These are phyloP conservation scores for Penicillium sp. DNA, from an alignment of 2,329 filamentous ascomycete species.

Conservation along the genomic window DNA sequence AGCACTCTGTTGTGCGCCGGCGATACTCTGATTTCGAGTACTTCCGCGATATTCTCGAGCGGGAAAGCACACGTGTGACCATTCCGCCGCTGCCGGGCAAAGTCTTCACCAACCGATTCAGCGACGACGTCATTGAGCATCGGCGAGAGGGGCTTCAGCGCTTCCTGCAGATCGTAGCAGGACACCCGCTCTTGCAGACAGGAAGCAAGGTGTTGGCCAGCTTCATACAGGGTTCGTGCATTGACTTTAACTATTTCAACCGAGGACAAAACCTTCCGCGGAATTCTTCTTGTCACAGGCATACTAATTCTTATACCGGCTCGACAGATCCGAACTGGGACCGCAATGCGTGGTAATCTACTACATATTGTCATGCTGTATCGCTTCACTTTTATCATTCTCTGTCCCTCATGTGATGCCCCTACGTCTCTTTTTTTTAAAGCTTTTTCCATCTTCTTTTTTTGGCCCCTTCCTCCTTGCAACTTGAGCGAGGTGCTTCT, in stretches of 20 bases:
- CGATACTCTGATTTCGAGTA: slow-evolving; percentile 98
- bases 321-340: slow-evolving; percentile 62
- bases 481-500: slow-evolving; percentile 10
- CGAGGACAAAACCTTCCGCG: too few species aligned
- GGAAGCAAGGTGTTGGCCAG: slow-evolving; percentile 93
- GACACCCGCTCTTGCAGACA: slow-evolving; percentile 92
- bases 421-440: background rate
- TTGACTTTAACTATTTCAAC: background rate
- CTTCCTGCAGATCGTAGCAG: slow-evolving; percentile 95
- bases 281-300: too few species aligned
- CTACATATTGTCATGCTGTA: background rate
- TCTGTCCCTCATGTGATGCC: too few species aligned
- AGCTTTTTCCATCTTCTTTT: background rate
- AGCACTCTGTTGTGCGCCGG: slow-evolving; percentile 77
- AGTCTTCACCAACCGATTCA: slow-evolving; percentile 96
- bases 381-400: too few species aligned
- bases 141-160: slow-evolving; percentile 84
- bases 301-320: slow-evolving; percentile 9
- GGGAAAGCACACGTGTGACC: slow-evolving; percentile 86
- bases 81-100: slow-evolving; percentile 95
- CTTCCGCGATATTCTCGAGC: slow-evolving; percentile 95
- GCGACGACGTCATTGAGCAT: slow-evolving; percentile 96
- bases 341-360: slow-evolving; percentile 68
- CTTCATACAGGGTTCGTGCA: slow-evolving; percentile 80
- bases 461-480: slow-evolving; percentile 1